These are phyloP conservation scores for Annulohypoxylon nitens DNA, from an alignment of 495 filamentous ascomycete species.

Conservation along the genomic window DNA sequence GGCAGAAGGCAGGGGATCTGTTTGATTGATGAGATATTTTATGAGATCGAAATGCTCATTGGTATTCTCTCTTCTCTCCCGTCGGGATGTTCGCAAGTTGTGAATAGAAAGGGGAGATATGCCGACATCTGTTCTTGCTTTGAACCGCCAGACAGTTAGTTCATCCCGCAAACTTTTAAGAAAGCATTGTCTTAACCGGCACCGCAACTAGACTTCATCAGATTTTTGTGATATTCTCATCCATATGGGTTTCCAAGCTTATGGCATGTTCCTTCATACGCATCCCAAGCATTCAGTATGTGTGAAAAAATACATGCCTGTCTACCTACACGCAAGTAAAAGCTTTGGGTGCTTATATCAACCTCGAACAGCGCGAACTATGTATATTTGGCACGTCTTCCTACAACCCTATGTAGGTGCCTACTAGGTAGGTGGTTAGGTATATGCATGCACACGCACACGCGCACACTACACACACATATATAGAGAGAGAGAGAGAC, in stretches of 20 bases:
- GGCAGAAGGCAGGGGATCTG: constrained; percentile 67
- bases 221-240: not conserved
- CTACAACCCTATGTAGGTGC: too few species aligned
- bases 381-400: too few species aligned
- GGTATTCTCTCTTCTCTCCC: not conserved
- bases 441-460: too few species aligned
- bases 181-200: not conserved
- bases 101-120: not conserved
- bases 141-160: not conserved
- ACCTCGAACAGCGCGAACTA: too few species aligned
- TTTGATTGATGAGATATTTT: constrained; percentile 58
- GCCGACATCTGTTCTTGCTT: not conserved
- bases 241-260: too few species aligned
- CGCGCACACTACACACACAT: too few species aligned
- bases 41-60: too few species aligned
- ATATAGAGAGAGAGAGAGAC: too few species aligned
- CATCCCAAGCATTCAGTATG: not conserved
- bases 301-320: not conserved
- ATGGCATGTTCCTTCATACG: not conserved
- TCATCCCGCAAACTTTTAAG: not conserved
- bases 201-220: not conserved
- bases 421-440: too few species aligned
- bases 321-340: not conserved
- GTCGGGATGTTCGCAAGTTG: not conserved
- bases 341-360: too few species aligned